A percentile compares a stretch with the other conserved stretches of the same genome.
These are phyloP conservation scores for Chaetomiaceae sp. DNA, from an alignment of 2,329 filamentous ascomycete species.

Conservation along the genomic window DNA sequence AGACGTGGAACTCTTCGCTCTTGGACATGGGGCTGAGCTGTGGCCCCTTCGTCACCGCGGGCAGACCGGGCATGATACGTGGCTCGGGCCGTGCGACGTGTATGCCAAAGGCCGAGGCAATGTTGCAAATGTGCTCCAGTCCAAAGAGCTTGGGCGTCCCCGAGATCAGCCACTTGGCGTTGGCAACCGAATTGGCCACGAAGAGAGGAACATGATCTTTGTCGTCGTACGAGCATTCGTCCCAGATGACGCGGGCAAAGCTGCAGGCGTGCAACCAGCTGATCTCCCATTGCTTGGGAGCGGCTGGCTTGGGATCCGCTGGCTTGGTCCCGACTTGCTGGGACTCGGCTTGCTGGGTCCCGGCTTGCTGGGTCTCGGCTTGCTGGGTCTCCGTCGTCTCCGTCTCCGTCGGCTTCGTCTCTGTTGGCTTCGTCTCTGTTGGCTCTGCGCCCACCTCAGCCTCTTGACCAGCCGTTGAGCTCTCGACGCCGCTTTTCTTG, in stretches of 20 bases:
- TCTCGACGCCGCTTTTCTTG: background rate
- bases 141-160: constrained; percentile 38
- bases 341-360: too few species aligned
- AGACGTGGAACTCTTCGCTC: constrained; percentile 33
- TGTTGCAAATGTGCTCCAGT: constrained; percentile 35
- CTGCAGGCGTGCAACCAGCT: constrained; percentile 36
- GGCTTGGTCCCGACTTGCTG: too few species aligned
- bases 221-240: constrained; percentile 41
- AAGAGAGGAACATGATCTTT: constrained; percentile 30
- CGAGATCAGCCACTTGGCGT: constrained; percentile 41
- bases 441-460: background rate
- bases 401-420: background rate
- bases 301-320: too few species aligned
- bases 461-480: background rate
- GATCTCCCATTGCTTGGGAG: constrained; percentile 8
- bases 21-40: constrained; percentile 27
- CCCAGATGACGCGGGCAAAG: constrained; percentile 38
- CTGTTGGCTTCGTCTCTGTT: background rate
- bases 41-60: constrained; percentile 35
- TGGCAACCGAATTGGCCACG: constrained; percentile 31
- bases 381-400: too few species aligned
- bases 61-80: constrained; percentile 33
- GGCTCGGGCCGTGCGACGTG: constrained; percentile 37
- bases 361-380: too few species aligned
- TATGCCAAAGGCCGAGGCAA: constrained; percentile 34